Conservation (phyloP, 192 early-diverging fungal species). For the Gaertneriomyces sp. region DNA sequence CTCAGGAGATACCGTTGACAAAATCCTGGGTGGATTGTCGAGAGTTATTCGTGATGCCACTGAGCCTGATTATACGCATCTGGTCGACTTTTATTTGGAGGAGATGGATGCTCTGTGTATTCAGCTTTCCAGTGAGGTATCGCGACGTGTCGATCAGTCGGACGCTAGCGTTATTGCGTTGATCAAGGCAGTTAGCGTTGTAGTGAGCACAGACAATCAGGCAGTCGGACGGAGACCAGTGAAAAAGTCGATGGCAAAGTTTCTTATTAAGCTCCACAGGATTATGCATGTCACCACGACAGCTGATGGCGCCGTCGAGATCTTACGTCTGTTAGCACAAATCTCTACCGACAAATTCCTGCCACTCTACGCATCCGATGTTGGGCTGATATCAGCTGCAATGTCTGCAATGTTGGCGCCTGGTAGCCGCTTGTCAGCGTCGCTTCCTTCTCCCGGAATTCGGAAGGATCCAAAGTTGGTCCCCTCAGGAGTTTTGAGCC, state of each 20-base stretch:
- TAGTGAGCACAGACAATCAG: background rate
- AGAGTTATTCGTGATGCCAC: no score
- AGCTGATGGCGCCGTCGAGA: background rate
- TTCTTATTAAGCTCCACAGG: conserved; percentile 13
- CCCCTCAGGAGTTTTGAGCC: conserved; percentile 24
- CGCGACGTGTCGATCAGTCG: background rate
- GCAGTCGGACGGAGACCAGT: conserved; percentile 11
- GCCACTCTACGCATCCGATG: conserved; percentile 1
- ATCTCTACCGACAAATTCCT: conserved; percentile 11
- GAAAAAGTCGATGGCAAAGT: background rate
- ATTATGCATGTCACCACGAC: conserved; percentile 14
- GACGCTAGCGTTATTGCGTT: background rate
- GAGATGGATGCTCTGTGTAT: background rate
- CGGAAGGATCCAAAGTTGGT: background rate
- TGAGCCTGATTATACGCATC: no score
- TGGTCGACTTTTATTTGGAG: no score
- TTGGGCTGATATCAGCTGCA: conserved; percentile 9
- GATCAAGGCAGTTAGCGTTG: background rate
- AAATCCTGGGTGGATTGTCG: no score
- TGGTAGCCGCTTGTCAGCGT: background rate
- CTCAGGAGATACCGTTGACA: no score
- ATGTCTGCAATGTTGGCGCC: background rate
- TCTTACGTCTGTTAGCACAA: conserved; percentile 11
- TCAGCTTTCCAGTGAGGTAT: background rate
- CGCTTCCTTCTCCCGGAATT: background rate